Evolutionary conservation across 1,284 basidiomycete genomes (phyloP), one percentile per base, ranked within the genome.

Genomic region (Cerioporus squamosus): DNA sequence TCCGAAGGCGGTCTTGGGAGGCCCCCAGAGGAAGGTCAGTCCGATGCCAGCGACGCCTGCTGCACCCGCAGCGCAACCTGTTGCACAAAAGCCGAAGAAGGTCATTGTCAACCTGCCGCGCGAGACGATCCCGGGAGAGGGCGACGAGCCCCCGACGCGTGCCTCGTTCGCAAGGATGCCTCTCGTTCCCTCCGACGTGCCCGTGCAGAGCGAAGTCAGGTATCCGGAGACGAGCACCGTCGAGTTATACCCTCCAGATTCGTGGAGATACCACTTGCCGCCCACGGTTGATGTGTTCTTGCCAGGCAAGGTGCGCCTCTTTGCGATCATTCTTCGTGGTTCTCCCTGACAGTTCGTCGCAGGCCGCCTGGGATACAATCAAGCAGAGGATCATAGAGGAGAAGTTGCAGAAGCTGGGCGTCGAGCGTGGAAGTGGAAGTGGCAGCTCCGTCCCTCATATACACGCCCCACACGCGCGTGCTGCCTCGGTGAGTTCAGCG

Each of bases 1-100:
- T 14, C 91, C 91, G 17, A 93, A 93, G 70, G 91, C 91, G 2
- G 81, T 85, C 2, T 76, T 93, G 6, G 91, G 91, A 17, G 91
- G 91, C 2, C 91, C 89, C 8, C 82, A 84, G 53, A 81, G 88
- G 52, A 93, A 90, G 74, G 79, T 85, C 53, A 88, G 85, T 69
- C 88, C 89, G 17, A 72, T 88, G 57, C 86, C 86, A 2, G 73
- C 79, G 29, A 66, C 70, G 36, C 64, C 63, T 22, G 68, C 70
- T 47, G 61, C 71, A 15, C 59, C 70, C 29, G 43, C 71, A 10
- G 51, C 66, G 10, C 64, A 70, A 22, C 61, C 71, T 5, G 45
- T 70, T 36, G 66, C 62, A n/a, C 59, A 66, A 57, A 91, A 90
- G 72, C 66, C 72, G 39, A 92, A 89, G 79, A 91, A 88, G 71